Evolutionary conservation across 2,329 filamentous ascomycete species (phyloP).

Genomic region (Arthroderma uncinatum): DNA sequence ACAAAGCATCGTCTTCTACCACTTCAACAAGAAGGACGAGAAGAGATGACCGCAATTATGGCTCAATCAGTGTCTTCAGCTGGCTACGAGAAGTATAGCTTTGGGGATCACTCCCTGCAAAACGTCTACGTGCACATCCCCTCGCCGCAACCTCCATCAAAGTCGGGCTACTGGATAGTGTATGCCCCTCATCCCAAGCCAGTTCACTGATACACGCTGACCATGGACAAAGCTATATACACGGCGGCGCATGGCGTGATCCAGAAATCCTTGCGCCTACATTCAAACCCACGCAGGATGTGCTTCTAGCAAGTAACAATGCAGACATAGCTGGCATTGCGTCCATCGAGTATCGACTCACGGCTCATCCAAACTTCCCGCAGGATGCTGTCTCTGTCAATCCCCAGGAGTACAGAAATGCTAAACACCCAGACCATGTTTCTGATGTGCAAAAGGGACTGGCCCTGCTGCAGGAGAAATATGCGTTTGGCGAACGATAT

Average conservation of each 20-base stretch:
- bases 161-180: constrained; percentile 32
- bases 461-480: constrained; percentile 31
- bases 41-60: too few species aligned
- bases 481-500: constrained; percentile 30
- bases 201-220: background rate
- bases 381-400: constrained; percentile 25
- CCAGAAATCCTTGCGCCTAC: constrained; percentile 29
- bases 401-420: constrained; percentile 24
- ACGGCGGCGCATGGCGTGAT: constrained; percentile 42
- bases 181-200: constrained; percentile 16
- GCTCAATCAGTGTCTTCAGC: too few species aligned
- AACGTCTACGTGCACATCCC: constrained; percentile 22
- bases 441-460: constrained; percentile 33
- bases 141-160: constrained; percentile 14
- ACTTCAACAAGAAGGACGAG: background rate
- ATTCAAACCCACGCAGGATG: constrained; percentile 28
- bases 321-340: constrained; percentile 30
- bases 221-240: constrained; percentile 23
- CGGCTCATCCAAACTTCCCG: constrained; percentile 31
- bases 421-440: constrained; percentile 38
- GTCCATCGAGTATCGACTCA: constrained; percentile 39
- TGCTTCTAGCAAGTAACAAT: constrained; percentile 18
- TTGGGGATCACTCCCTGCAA: constrained; percentile 24
- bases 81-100: constrained; percentile 17
- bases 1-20: too few species aligned